A percentile compares a stretch with the other conserved stretches of the same genome.
Evolutionary conservation across 2,329 filamentous ascomycete genomes (phyloP).

Genomic region (Penicillium nordicum): DNA sequence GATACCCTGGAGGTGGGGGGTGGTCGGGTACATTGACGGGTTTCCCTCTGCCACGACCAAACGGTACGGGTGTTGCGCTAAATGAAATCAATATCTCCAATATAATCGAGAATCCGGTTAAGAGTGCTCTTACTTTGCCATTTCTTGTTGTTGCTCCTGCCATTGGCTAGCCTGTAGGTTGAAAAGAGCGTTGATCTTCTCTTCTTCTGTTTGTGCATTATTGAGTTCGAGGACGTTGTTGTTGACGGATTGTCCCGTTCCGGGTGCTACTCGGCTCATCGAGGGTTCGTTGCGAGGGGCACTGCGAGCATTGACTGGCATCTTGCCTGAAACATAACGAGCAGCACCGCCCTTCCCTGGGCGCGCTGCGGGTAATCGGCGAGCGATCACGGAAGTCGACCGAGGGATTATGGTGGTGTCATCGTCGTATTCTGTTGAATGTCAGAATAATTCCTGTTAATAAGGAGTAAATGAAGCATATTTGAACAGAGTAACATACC

Average conservation of each 20-base stretch:
- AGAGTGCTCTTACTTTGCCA: constrained; percentile 65
- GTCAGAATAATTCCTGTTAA: constrained; percentile 16
- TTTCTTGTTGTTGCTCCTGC: constrained; percentile 88
- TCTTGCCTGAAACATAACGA: constrained; percentile 93
- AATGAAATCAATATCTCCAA: constrained; percentile 32
- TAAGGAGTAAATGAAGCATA: constrained; percentile 12
- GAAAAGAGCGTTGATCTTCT: constrained; percentile 90
- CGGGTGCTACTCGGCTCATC: constrained; percentile 34
- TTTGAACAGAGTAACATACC: constrained; percentile 55
- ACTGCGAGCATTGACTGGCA: constrained; percentile 84
- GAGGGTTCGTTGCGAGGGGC: constrained; percentile 63
- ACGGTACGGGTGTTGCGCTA: constrained; percentile 45
- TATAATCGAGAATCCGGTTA: neutral
- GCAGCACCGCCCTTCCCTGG: constrained; percentile 86
- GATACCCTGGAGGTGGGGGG: constrained; percentile 87
- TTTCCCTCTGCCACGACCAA: constrained; percentile 38
- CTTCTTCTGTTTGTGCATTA: constrained; percentile 83
- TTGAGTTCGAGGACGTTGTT: constrained; percentile 65
- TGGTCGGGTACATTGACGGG: constrained; percentile 77
- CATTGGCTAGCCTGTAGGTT: constrained; percentile 86
- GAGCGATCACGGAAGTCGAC: constrained; percentile 88
- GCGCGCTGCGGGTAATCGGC: constrained; percentile 77
- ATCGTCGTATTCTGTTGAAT: constrained; percentile 79
- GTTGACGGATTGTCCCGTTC: constrained; percentile 40
- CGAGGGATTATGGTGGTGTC: constrained; percentile 96